Evolutionary conservation across 495 filamentous ascomycete genomes (phyloP).

Genomic region (Aspergillus conjunctus): DNA sequence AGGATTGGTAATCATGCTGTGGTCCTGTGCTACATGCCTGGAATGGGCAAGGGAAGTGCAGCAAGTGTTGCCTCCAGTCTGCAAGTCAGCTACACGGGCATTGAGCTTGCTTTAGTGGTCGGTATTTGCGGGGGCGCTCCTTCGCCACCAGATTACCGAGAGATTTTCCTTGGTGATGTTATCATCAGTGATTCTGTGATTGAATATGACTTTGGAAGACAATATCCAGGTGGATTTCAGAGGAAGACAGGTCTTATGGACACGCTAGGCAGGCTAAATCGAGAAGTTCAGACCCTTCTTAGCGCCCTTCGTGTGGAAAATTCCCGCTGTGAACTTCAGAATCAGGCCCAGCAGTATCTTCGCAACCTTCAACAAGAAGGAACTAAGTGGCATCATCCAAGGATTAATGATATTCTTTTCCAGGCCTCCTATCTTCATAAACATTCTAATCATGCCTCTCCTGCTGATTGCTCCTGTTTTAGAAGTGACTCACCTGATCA

Average conservation of each 20-base stretch:
- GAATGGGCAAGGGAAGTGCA: slow-evolving; percentile 38
- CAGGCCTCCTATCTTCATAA: slow-evolving; percentile 33
- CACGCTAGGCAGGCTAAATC: slow-evolving; percentile 29
- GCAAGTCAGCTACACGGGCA: slow-evolving; percentile 31
- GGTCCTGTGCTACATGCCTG: slow-evolving; percentile 29
- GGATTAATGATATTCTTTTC: slow-evolving; percentile 33
- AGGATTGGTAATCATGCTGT: slow-evolving; percentile 40
- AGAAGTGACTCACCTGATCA: background rate
- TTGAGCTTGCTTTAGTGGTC: slow-evolving; percentile 28
- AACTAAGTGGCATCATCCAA: slow-evolving; percentile 22
- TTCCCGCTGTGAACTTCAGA: no score
- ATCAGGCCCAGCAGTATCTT: no score
- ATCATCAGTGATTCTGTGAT: slow-evolving; percentile 42
- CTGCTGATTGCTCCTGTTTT: background rate
- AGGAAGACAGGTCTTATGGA: slow-evolving; percentile 30
- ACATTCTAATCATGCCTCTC: slow-evolving; percentile 21
- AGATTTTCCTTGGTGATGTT: slow-evolving; percentile 47
- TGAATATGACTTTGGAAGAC: slow-evolving; percentile 43
- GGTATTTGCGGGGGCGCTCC: slow-evolving; percentile 38
- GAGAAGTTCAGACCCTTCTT: slow-evolving; percentile 8
- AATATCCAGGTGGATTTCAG: slow-evolving; percentile 28
- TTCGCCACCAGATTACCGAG: slow-evolving; percentile 4
- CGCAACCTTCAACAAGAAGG: background rate
- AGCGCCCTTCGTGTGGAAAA: background rate
- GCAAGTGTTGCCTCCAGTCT: slow-evolving; percentile 30